phyloP scores from a whole-genome alignment of 2,329 filamentous ascomycete species.

The Dendryphion nanum region DNA sequence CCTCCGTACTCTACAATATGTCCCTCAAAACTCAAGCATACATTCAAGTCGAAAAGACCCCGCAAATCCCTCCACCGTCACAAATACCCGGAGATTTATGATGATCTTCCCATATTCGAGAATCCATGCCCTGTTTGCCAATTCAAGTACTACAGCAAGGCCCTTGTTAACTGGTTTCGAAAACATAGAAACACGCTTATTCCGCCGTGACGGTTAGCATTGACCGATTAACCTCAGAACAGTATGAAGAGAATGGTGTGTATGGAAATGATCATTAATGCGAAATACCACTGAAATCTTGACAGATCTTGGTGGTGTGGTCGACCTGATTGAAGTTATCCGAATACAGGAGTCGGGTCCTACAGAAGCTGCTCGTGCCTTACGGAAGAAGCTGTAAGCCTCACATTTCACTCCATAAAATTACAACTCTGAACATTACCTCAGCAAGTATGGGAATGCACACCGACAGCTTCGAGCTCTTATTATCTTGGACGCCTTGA shows the following conservation, averaged over 20 bases:
- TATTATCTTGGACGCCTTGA: slow-evolving; percentile 84
- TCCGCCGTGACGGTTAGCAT: slow-evolving; percentile 91
- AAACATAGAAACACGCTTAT: slow-evolving; percentile 67
- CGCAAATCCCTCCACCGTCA: not conserved
- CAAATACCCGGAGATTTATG: slow-evolving; percentile 1
- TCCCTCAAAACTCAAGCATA: no score
- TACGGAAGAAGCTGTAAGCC: slow-evolving; percentile 86
- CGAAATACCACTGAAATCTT: not conserved
- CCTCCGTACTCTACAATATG: no score
- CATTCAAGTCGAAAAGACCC: not conserved
- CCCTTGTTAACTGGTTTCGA: not conserved
- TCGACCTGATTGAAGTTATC: slow-evolving; percentile 92
- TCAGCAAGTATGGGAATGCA: slow-evolving; percentile 86
- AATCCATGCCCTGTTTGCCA: not conserved
- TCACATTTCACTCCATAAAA: not conserved
- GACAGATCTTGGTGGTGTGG: slow-evolving; percentile 75
- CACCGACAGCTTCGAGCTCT: slow-evolving; percentile 89
- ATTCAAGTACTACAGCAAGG: not conserved
- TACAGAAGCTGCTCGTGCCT: slow-evolving; percentile 82
- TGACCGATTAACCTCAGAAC: slow-evolving; percentile 84
- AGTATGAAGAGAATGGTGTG: slow-evolving; percentile 76
- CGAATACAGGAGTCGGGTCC: slow-evolving; percentile 85
- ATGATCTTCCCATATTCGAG: not conserved
- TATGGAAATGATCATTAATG: not conserved
- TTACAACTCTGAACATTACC: slow-evolving; percentile 12